These are phyloP conservation scores for Planoprotostelium fungivorum DNA, from an alignment of 78 protist genomes.

Conservation along the genomic window DNA sequence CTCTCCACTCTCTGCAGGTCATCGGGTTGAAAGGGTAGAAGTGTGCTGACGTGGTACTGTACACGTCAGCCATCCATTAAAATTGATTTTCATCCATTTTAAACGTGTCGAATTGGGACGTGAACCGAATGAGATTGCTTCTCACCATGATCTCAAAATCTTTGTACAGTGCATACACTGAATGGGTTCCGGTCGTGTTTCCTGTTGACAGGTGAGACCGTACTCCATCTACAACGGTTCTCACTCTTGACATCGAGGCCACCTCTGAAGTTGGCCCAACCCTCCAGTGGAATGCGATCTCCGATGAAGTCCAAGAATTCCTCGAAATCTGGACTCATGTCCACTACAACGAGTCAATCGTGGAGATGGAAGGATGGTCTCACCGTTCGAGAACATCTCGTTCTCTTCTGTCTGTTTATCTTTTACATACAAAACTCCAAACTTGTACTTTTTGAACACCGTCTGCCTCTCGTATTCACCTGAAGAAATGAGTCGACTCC, in stretches of 20 bases:
- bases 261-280: conserved; percentile 54
- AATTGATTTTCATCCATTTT: too few species aligned
- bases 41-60: conserved; percentile 52
- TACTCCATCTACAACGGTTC: conserved; percentile 9
- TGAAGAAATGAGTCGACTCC: not conserved
- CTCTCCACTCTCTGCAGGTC: conserved; percentile 33
- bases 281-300: conserved; percentile 46
- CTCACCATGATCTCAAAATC: conserved; percentile 41
- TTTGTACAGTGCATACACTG: conserved; percentile 44
- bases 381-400: conserved; percentile 49
- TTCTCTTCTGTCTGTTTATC: conserved; percentile 56
- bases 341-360: not conserved
- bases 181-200: conserved; percentile 55
- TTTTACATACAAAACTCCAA: conserved; percentile 51
- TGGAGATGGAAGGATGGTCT: not conserved
- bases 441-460: conserved; percentile 37
- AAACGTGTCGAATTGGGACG: too few species aligned
- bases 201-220: not conserved
- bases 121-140: too few species aligned
- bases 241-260: conserved; percentile 33
- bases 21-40: conserved; percentile 49
- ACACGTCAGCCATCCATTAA: too few species aligned
- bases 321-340: conserved; percentile 52
- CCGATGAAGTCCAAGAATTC: conserved; percentile 59
- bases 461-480: not conserved